These are phyloP conservation scores for Saturnispora saitoi DNA, from an alignment of 805 yeast species.

Conservation along the genomic window DNA sequence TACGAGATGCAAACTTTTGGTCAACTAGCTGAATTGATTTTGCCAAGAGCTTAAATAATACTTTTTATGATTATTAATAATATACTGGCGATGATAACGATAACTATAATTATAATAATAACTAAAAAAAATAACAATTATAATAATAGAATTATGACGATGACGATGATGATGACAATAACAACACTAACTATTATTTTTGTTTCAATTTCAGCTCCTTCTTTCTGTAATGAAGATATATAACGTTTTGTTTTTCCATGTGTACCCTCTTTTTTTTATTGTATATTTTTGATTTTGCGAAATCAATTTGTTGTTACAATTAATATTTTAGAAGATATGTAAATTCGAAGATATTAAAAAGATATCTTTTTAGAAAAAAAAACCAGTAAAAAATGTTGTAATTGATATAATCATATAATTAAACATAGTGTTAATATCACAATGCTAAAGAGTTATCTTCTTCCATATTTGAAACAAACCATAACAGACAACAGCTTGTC, in stretches of 20 bases:
- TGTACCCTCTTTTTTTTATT: background rate
- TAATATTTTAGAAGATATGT: background rate
- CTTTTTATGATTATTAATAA: constrained; percentile 5
- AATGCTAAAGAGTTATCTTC: constrained; percentile 88
- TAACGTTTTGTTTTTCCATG: background rate
- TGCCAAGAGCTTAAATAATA: constrained; percentile 16
- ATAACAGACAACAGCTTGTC: constrained; percentile 80
- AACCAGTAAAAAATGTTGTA: background rate
- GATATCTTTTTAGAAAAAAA: background rate
- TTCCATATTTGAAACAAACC: constrained; percentile 94
- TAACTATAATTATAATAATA: background rate
- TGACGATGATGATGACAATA: background rate
- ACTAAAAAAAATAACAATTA: background rate
- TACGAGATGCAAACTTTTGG: constrained; percentile 40
- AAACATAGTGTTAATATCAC: constrained; percentile 6
- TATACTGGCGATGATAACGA: constrained; percentile 4
- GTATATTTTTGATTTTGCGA: background rate
- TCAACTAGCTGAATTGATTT: constrained; percentile 17
- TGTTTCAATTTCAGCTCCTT: background rate
- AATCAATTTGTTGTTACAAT: background rate
- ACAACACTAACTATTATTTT: no score
- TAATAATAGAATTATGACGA: background rate
- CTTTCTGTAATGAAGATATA: background rate
- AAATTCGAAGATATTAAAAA: background rate
- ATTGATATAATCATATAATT: background rate